Evolutionary conservation across 2,329 filamentous ascomycete genomes (phyloP).

Genomic region (Catunica adiposa): DNA sequence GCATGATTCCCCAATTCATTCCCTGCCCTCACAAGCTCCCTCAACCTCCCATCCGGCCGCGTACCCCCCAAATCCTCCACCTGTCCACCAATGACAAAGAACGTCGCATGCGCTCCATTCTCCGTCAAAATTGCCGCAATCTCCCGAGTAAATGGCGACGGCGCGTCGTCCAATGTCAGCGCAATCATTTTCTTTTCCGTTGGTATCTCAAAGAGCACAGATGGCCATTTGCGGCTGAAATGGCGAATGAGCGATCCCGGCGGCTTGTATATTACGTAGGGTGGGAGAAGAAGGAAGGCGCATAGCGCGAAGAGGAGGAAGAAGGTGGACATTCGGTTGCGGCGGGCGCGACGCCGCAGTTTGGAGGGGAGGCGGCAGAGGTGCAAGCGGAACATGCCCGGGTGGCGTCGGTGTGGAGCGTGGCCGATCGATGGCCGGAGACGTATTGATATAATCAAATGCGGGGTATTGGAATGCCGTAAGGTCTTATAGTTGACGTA

Average conservation of each 20-base stretch:
- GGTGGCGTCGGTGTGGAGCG: background rate
- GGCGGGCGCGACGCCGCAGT: slow-evolving; percentile 40
- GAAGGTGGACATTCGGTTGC: slow-evolving; percentile 41
- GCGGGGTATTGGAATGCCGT: no score
- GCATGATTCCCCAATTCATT: slow-evolving; percentile 76
- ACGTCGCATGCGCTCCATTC: slow-evolving; percentile 58
- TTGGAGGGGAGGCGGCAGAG: slow-evolving; percentile 39
- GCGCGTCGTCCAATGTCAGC: slow-evolving; percentile 75
- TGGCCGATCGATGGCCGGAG: no score
- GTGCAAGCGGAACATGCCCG: slow-evolving; percentile 23
- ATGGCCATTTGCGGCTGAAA: slow-evolving; percentile 55
- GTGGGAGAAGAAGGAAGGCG: slow-evolving; percentile 24
- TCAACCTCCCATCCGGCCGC: slow-evolving; percentile 31
- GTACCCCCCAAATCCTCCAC: slow-evolving; percentile 32
- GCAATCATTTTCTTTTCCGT: slow-evolving; percentile 51
- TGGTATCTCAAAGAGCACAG: slow-evolving; percentile 58
- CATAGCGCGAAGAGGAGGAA: slow-evolving; percentile 25
- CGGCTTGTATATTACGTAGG: slow-evolving; percentile 69
- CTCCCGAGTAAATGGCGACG: slow-evolving; percentile 52
- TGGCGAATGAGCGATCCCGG: slow-evolving; percentile 53
- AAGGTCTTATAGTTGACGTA: no score
- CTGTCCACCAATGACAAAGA: slow-evolving; percentile 77
- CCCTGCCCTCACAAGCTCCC: slow-evolving; percentile 40
- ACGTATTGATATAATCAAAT: background rate
- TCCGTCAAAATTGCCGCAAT: slow-evolving; percentile 52